These are phyloP conservation scores for Fusarium sp. DNA, from an alignment of 2,329 filamentous ascomycete species.

Conservation along the genomic window DNA sequence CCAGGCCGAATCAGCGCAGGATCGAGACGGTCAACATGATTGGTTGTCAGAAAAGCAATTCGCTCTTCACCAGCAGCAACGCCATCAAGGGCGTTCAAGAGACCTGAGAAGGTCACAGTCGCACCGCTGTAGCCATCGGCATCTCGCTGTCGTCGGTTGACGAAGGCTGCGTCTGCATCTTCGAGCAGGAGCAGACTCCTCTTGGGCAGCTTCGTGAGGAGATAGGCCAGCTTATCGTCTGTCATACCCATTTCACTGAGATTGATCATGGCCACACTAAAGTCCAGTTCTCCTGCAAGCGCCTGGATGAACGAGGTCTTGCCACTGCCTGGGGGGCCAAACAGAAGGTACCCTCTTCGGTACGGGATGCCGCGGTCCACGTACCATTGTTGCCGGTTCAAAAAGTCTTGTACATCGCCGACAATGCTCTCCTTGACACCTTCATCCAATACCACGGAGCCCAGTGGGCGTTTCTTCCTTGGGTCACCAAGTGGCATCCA, in stretches of 20 bases:
- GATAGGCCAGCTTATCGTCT: constrained; percentile 86
- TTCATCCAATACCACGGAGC: constrained; percentile 86
- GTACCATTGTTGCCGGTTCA: constrained; percentile 85
- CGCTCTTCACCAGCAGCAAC: constrained; percentile 95
- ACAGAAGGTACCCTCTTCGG: constrained; percentile 86
- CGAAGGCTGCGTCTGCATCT: constrained; percentile 91
- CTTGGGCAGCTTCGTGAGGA: constrained; percentile 85
- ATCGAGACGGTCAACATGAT: constrained; percentile 90
- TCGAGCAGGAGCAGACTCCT: constrained; percentile 86
- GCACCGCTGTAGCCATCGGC: constrained; percentile 86
- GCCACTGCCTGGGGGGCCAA: constrained; percentile 89
- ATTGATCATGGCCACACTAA: constrained; percentile 92
- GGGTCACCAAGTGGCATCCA: constrained; percentile 89
- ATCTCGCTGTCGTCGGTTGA: constrained; percentile 80
- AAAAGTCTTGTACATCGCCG: constrained; percentile 83
- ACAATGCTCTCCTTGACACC: constrained; percentile 86
- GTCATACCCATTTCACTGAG: constrained; percentile 90
- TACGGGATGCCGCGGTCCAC: constrained; percentile 95
- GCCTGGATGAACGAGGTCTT: constrained; percentile 98
- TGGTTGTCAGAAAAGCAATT: constrained; percentile 93
- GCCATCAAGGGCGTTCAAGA: constrained; percentile 87
- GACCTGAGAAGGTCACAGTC: constrained; percentile 92
- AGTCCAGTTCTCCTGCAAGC: constrained; percentile 90
- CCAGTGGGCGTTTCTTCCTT: constrained; percentile 84
- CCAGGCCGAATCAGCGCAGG: constrained; percentile 90